These are phyloP conservation scores for Camelina sativa DNA, from an alignment of 345 rosid genomes.

Conservation along the genomic window DNA sequence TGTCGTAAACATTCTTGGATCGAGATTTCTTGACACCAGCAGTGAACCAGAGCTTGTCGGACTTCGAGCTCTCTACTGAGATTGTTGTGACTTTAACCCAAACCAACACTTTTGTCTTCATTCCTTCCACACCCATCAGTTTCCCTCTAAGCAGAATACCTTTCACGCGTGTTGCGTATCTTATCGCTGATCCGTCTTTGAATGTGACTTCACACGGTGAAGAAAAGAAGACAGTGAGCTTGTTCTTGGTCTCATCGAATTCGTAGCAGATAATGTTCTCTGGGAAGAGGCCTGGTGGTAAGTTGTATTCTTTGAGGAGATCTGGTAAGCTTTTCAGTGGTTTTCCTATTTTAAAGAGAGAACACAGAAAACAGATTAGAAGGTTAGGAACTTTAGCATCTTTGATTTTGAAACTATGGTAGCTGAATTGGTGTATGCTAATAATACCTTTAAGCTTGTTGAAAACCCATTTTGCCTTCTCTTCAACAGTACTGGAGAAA, in stretches of 20 bases:
- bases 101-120: slow-evolving; percentile 93
- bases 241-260: slow-evolving; percentile 83
- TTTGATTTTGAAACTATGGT: neutral
- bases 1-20: slow-evolving; percentile 65
- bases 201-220: slow-evolving; percentile 80
- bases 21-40: slow-evolving; percentile 94
- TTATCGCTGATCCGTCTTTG: slow-evolving; percentile 80
- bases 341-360: slow-evolving; percentile 56
- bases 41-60: slow-evolving; percentile 94
- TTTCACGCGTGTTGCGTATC: slow-evolving; percentile 86
- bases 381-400: neutral
- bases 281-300: slow-evolving; percentile 94
- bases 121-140: slow-evolving; percentile 82
- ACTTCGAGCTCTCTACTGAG: slow-evolving; percentile 71
- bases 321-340: slow-evolving; percentile 79
- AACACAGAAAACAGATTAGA: neutral
- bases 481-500: slow-evolving; percentile 88
- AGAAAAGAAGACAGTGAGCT: slow-evolving; percentile 76
- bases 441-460: slow-evolving; percentile 87
- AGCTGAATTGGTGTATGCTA: neutral
- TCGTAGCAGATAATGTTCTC: slow-evolving; percentile 84
- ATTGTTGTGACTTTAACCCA: slow-evolving; percentile 89
- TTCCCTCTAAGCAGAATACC: slow-evolving; percentile 76
- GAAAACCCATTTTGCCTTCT: slow-evolving; percentile 97
- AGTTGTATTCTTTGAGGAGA: slow-evolving; percentile 84